These are phyloP conservation scores for Neurospora sp. DNA, from an alignment of 495 filamentous ascomycete species.

Conservation along the genomic window DNA sequence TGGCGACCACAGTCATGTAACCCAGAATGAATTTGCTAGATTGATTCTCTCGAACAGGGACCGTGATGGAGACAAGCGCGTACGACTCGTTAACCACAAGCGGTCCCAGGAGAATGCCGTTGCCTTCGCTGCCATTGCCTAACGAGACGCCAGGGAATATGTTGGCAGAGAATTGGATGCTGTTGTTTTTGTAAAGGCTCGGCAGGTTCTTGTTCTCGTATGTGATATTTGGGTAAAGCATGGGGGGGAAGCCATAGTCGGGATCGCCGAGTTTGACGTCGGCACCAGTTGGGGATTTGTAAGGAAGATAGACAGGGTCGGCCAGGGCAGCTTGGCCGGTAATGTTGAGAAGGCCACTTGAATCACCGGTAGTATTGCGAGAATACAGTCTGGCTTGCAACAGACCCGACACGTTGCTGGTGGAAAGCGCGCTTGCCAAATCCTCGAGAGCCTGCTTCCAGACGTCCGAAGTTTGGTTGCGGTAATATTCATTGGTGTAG, in stretches of 20 bases:
- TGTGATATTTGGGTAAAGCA: slow-evolving; percentile 66
- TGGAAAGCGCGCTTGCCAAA: slow-evolving; percentile 49
- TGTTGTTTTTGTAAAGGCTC: slow-evolving; percentile 24
- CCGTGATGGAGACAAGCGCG: slow-evolving; percentile 70
- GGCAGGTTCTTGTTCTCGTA: slow-evolving; percentile 35
- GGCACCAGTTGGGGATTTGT: slow-evolving; percentile 44
- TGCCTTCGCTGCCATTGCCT: slow-evolving; percentile 31
- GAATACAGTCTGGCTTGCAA: slow-evolving; percentile 60
- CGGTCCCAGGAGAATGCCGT: slow-evolving; percentile 58
- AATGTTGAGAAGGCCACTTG: slow-evolving; percentile 46
- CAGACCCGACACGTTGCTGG: slow-evolving; percentile 42
- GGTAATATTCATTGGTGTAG: slow-evolving; percentile 27
- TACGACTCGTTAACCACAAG: slow-evolving; percentile 55
- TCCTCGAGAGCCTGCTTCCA: slow-evolving; percentile 49
- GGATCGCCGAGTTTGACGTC: slow-evolving; percentile 47
- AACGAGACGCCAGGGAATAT: slow-evolving; percentile 44
- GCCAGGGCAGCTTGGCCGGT: slow-evolving; percentile 34
- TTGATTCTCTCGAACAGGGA: slow-evolving; percentile 59
- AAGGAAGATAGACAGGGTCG: slow-evolving; percentile 45
- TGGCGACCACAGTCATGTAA: slow-evolving; percentile 64
- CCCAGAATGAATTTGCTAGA: slow-evolving; percentile 52
- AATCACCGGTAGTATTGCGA: slow-evolving; percentile 46
- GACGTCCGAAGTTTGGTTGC: slow-evolving; percentile 32
- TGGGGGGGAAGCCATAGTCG: slow-evolving; percentile 51
- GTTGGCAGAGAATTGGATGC: slow-evolving; percentile 24